Evolutionary conservation across 768 basidiomycete species (phyloP).

Genomic region (Kondoa malvinella): DNA sequence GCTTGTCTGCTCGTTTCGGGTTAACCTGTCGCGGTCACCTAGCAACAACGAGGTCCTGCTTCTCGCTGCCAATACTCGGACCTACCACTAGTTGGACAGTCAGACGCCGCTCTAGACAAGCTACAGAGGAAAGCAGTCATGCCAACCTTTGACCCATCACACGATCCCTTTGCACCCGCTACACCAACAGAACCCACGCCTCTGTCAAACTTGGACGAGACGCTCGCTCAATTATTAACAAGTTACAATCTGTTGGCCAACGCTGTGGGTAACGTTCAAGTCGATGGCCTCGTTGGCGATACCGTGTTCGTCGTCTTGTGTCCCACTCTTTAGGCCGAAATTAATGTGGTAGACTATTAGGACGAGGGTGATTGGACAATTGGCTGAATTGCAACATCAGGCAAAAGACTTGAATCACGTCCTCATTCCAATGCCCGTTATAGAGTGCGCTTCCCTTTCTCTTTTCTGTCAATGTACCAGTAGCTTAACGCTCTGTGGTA

Average conservation of each 20-base stretch:
- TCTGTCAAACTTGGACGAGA: background rate
- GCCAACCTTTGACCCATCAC: background rate
- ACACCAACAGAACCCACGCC: background rate
- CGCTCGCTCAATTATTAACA: background rate
- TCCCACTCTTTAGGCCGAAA: background rate
- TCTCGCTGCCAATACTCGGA: background rate
- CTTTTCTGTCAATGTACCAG: background rate
- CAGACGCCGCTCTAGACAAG: background rate
- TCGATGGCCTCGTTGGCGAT: background rate
- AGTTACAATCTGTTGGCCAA: background rate
- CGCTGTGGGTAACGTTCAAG: background rate
- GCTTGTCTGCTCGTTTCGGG: background rate
- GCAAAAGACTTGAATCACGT: background rate
- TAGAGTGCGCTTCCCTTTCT: background rate
- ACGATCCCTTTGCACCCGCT: background rate
- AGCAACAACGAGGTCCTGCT: background rate
- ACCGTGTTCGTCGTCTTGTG: background rate
- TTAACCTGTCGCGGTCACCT: background rate
- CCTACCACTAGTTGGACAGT: background rate
- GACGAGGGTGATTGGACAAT: background rate
- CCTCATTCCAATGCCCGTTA: background rate
- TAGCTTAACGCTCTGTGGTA: background rate
- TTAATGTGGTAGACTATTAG: background rate
- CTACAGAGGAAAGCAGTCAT: conserved; percentile 3
- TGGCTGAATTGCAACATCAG: background rate